phyloP scores from a whole-genome alignment of 2,329 filamentous ascomycete genomes.

The Verticillium longisporum region DNA sequence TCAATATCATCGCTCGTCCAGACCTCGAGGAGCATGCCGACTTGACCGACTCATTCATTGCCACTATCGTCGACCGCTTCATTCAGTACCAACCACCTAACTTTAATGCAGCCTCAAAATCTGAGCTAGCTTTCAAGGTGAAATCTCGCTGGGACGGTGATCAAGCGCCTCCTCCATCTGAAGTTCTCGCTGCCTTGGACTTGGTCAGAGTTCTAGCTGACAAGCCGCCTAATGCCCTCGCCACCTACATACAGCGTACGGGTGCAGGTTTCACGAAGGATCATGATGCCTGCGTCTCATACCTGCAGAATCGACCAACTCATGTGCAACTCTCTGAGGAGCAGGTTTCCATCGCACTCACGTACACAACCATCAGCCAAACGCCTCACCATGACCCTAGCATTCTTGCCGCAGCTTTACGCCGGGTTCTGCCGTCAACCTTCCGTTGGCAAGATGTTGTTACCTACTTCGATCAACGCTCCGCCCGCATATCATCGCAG shows the following conservation, averaged over 20 bases:
- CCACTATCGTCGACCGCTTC: constrained; percentile 76
- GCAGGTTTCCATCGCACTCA: constrained; percentile 73
- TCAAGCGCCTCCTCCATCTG: constrained; percentile 54
- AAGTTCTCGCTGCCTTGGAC: constrained; percentile 64
- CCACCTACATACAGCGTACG: constrained; percentile 63
- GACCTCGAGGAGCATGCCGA: constrained; percentile 59
- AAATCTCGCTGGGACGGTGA: constrained; percentile 62
- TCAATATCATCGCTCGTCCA: constrained; percentile 66
- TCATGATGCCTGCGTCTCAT: constrained; percentile 56
- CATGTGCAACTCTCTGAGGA: constrained; percentile 66
- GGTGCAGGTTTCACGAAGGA: constrained; percentile 71
- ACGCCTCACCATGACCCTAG: constrained; percentile 45
- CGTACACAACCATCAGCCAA: constrained; percentile 56
- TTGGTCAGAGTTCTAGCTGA: constrained; percentile 60
- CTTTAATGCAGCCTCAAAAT: constrained; percentile 69
- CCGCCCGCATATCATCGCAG: constrained; percentile 65
- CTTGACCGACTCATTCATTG: constrained; percentile 63
- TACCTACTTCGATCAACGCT: constrained; percentile 71
- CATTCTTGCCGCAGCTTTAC: constrained; percentile 54
- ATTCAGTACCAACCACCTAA: constrained; percentile 81
- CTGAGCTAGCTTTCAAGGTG: constrained; percentile 61
- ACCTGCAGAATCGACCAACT: constrained; percentile 45
- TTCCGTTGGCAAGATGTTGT: constrained; percentile 70
- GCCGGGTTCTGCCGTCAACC: constrained; percentile 53
- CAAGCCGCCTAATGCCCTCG: constrained; percentile 48